Evolutionary conservation across 2,329 filamentous ascomycete genomes (phyloP).

Genomic region (Paraphoma sp.): DNA sequence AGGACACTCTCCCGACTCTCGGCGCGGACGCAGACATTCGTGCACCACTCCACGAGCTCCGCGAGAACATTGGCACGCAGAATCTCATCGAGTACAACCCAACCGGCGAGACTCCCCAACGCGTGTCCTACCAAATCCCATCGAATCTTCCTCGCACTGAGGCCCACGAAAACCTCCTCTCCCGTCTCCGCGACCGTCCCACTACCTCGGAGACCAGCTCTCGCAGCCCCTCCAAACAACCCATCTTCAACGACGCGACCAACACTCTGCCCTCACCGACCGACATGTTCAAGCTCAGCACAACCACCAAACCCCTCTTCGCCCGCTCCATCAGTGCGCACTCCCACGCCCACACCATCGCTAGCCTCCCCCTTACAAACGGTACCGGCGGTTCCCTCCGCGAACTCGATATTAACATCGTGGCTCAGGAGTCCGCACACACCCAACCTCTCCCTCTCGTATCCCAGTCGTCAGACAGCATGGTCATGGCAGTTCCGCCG

Average conservation of each 20-base stretch:
- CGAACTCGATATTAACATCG: constrained; percentile 57
- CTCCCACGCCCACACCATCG: constrained; percentile 19
- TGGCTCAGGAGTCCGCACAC: constrained; percentile 39
- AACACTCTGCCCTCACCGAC: constrained; percentile 45
- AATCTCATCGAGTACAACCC: constrained; percentile 79
- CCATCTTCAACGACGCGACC: constrained; percentile 59
- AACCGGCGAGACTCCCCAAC: constrained; percentile 86
- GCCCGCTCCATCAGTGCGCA: constrained; percentile 35
- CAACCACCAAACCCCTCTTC: constrained; percentile 27
- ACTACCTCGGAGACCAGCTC: constrained; percentile 33
- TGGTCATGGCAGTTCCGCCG: constrained; percentile 39
- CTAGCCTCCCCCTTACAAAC: constrained; percentile 14
- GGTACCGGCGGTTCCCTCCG: constrained; percentile 44
- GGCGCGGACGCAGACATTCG: constrained; percentile 62
- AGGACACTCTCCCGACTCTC: constrained; percentile 68
- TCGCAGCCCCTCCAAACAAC: constrained; percentile 57
- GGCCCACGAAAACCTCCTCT: constrained; percentile 63
- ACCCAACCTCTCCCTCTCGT: constrained; percentile 41
- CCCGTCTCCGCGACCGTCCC: constrained; percentile 51
- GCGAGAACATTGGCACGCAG: constrained; percentile 69
- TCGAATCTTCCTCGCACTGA: constrained; percentile 79
- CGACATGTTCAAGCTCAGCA: constrained; percentile 32
- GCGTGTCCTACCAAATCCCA: constrained; percentile 81
- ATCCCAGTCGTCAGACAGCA: constrained; percentile 38
- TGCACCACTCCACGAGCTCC: constrained; percentile 73